phyloP scores from a whole-genome alignment of 1,139 yeast genomes.

The Saccharomyces hybrid region DNA sequence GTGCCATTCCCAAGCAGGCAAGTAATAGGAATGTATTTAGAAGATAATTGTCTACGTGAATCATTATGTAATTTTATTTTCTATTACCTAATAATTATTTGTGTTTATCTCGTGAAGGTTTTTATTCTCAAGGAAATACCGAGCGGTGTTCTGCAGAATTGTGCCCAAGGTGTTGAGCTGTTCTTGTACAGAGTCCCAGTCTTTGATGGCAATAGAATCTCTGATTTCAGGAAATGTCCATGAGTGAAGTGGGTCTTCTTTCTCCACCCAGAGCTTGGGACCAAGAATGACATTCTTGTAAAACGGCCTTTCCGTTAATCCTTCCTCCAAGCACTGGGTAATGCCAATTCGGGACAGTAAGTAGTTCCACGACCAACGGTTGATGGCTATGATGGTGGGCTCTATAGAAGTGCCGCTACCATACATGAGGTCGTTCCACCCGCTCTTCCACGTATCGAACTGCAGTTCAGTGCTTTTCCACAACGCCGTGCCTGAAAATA shows the following conservation, averaged over 20 bases:
- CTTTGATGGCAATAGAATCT: conserved; percentile 23
- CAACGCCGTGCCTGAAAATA: conserved; percentile 27
- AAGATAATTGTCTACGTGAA: not conserved
- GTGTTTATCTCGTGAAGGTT: not conserved
- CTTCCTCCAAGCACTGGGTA: conserved; percentile 36
- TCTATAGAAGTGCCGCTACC: conserved; percentile 32
- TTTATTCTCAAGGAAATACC: not conserved
- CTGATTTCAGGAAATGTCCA: conserved; percentile 3
- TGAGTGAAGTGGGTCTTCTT: not conserved
- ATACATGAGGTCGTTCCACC: conserved; percentile 27
- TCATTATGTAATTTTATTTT: not conserved
- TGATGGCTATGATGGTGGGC: conserved; percentile 2
- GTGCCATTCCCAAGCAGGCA: too few species aligned
- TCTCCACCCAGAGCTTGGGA: conserved; percentile 1
- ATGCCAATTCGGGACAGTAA: conserved; percentile 40
- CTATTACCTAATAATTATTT: not conserved
- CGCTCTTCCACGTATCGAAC: conserved; percentile 30
- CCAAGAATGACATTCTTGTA: conserved; percentile 3
- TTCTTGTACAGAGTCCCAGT: conserved; percentile 49
- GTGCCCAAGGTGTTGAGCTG: conserved; percentile 46
- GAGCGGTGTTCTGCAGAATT: conserved; percentile 30
- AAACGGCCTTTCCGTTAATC: conserved; percentile 1
- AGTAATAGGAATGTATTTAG: too few species aligned
- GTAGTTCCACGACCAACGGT: conserved; percentile 4
- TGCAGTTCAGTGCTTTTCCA: conserved; percentile 37